These are phyloP conservation scores for Monosporozyma yasuniensis DNA, from an alignment of 805 yeast genomes.

Conservation along the genomic window DNA sequence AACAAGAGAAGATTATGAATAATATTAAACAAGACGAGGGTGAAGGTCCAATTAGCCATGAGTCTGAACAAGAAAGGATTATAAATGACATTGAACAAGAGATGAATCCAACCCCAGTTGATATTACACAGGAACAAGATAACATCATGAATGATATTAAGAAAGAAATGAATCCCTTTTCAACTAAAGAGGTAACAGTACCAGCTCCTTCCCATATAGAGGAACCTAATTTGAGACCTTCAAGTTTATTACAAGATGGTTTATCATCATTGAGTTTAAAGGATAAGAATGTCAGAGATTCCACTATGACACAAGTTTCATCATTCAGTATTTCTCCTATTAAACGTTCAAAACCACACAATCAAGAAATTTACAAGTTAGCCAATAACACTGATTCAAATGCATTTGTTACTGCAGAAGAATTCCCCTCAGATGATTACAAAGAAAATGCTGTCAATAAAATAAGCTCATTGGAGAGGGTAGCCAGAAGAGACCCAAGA, in stretches of 20 bases:
- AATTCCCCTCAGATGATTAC: conserved; percentile 6
- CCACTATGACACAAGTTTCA: conserved; percentile 19
- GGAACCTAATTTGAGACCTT: conserved; percentile 14
- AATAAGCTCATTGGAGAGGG: background rate
- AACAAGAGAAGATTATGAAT: conserved; percentile 8
- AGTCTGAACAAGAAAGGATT: conserved; percentile 11
- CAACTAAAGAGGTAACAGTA: conserved; percentile 5
- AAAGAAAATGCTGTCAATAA: background rate
- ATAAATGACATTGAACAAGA: conserved; percentile 3
- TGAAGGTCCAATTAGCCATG: conserved; percentile 5
- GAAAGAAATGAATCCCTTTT: conserved; percentile 4
- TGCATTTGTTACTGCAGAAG: conserved; percentile 26
- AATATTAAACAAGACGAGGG: conserved; percentile 4
- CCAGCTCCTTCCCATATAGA: background rate
- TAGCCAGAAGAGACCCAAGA: background rate
- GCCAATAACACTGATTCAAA: conserved; percentile 23
- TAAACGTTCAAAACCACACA: conserved; percentile 4
- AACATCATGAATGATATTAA: conserved; percentile 1
- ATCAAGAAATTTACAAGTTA: conserved; percentile 14
- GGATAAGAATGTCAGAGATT: conserved; percentile 10
- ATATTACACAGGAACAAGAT: conserved; percentile 14
- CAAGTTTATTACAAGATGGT: conserved; percentile 16
- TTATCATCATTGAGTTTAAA: conserved; percentile 12
- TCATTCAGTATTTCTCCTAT: conserved; percentile 21
- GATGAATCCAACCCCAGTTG: conserved; percentile 1